Evolutionary conservation across 1,284 basidiomycete genomes (phyloP), one percentile per base, ranked within the genome.

Genomic region (Schizophyllum commune): DNA sequence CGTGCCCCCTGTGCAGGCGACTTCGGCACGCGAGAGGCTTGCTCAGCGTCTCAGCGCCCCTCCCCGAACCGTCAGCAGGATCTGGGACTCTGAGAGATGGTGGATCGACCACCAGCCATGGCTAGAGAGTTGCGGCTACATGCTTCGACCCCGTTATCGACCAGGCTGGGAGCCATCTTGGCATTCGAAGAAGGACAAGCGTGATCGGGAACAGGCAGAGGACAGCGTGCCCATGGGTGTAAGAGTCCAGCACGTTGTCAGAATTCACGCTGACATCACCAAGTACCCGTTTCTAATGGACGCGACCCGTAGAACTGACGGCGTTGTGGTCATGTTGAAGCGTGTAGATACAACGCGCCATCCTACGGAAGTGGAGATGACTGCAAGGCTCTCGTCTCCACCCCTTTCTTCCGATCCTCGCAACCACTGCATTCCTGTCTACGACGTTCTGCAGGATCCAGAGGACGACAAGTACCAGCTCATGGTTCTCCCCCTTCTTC

Each of bases 391-490:
- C 19, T 68, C 65, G 1, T 65, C 67, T 0, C 52, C 59, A 21
- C 13, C 32, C 0, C 61, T 71, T 1, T 58, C 63, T 1, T 60
- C 66, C 0, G 66, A 75, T 52, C 69, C 70, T 1, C 59, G 63
- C 5, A 77, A 77, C 58, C 74, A 75, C 60, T 77, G 74, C 53
- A 68, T 74, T 5, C 74, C 73, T 1, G 57, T 77, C 1, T 67
- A 71, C 15, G 77, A 76, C 19, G 64, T 71, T 7, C 59, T 77
- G 1, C 27, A 64, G 5, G 61, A 70, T 17, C 72, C 69, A 0
- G 65, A 71, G 9, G 60, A 66, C n/a, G 56, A 59, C 4, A 60
- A 64, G 1, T 39, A 34, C 1, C 54, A 60, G 1, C 64, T 77
- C 2, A 58, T 75, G 1, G 74, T 75, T 1, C 72, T 76, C 67